phyloP scores from a whole-genome alignment of 2,329 filamentous ascomycete genomes.

The Epichloe aotearoae region DNA sequence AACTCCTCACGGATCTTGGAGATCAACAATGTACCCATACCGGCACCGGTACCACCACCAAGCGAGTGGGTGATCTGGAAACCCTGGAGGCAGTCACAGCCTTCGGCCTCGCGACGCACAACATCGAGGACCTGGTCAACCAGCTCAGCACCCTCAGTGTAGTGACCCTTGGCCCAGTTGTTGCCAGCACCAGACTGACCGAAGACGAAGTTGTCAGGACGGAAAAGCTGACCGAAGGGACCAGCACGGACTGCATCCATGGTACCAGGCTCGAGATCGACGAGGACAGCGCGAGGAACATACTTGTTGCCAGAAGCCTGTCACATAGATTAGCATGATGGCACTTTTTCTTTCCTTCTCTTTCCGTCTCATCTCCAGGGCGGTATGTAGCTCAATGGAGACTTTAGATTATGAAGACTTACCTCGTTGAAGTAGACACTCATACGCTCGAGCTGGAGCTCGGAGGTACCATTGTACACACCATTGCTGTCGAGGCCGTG shows the following conservation, averaged over 20 bases:
- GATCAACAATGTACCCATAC: conserved; percentile 98
- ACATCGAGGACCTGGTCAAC: conserved; percentile 97
- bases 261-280: conserved; percentile 97
- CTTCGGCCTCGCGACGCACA: conserved; percentile 94
- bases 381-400: not conserved
- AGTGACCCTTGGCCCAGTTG: conserved; percentile 99
- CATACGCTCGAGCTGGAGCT: conserved; percentile 99
- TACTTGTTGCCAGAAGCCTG: conserved; percentile 96
- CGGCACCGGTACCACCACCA: conserved; percentile 97
- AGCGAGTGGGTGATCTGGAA: conserved; percentile 99
- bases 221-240: conserved; percentile 97
- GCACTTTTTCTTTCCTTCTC: not conserved
- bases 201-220: conserved; percentile 99
- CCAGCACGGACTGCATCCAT: conserved; percentile 98
- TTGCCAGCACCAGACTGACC: conserved; percentile 98
- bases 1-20: conserved; percentile 98
- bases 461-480: conserved; percentile 97
- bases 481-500: conserved; percentile 96
- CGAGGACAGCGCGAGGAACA: conserved; percentile 94
- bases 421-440: conserved; percentile 94
- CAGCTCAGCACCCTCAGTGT: conserved; percentile 97
- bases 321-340: not conserved
- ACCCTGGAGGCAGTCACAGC: conserved; percentile 96
- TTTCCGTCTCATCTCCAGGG: not conserved
- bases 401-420: conserved; percentile 32